Base-by-base conservation (phyloP, 805 yeast species). In the Barnettozyma sp. region DNA sequence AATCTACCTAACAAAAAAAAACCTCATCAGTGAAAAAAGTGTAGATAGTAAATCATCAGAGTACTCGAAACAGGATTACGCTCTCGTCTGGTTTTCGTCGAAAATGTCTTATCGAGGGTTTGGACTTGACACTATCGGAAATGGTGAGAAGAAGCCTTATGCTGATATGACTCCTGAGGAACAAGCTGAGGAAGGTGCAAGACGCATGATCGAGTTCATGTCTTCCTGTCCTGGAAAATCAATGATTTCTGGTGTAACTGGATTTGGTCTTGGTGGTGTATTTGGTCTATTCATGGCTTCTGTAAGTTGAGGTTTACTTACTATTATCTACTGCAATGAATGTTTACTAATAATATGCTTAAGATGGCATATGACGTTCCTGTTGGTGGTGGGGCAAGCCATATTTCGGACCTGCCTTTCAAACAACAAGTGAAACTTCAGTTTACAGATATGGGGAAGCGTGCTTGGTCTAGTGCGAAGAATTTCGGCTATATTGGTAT, bases 151-250 rank as follows among this genome's bases (percentile, higher is more conserved):
- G 41, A 76, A 72, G 57, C 63, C 79, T 7, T 65, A 68, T 40
- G 60, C 71, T 30, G 84, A 84, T 48, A 77, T 90, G 87, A 75
- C 85, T 2, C 88, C 78, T 27, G 95, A 88, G 45, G 95, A 88
- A 56, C 95, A 86, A 61, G 96, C 94, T 2, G 92, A 85, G 48
- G 77, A 76, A 37, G 95, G 95, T 13, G 97, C 97, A 7, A 65
- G 68, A 51, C 78, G 76, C 52, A 82, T 90, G 80, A 76, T 86
- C 55, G 76, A 71, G 35, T 76, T 82, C 60, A 85, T 88, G 87
- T 73, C 81, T 45, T 83, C 95, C 6, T 90, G 98, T 63, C 96
- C 97, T 0, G 97, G 97, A 14, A 90, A 92, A 56, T 76, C 95
- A 0, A 79, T 71, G 17, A 78, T 88, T 68, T 82, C 95, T 20